phyloP scores from a whole-genome alignment of 768 basidiomycete species.

The Lanmaoa rubissima region DNA sequence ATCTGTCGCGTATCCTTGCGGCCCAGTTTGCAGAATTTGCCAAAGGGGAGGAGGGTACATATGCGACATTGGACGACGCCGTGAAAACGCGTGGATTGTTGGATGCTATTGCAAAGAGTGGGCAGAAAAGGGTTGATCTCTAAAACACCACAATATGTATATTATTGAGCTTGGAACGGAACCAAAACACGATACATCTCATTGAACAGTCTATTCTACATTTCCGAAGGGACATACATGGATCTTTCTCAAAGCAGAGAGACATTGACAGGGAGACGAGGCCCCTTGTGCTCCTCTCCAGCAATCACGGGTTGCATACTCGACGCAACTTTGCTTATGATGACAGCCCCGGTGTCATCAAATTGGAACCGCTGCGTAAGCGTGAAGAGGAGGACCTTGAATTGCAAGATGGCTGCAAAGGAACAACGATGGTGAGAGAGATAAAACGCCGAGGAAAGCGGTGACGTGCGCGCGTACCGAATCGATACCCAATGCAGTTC shows the following conservation, averaged over 20 bases:
- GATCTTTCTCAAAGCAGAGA: neutral
- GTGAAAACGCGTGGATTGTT: constrained; percentile 1
- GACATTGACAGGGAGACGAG: constrained; percentile 1
- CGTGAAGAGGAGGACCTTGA: constrained; percentile 5
- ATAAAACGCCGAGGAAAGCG: neutral
- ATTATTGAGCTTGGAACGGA: too few species aligned
- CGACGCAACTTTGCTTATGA: neutral
- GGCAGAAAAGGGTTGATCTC: neutral
- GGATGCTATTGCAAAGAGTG: neutral
- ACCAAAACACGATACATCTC: neutral
- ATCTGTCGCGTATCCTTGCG: neutral
- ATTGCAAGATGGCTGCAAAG: constrained; percentile 2
- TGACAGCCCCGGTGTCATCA: neutral
- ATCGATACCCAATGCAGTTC: constrained; percentile 8
- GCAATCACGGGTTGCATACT: constrained; percentile 9
- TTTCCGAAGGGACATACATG: neutral
- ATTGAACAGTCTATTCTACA: neutral
- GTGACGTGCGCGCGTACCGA: neutral
- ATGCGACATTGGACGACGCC: constrained; percentile 1
- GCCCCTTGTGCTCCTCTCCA: constrained; percentile 2
- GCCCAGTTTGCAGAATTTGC: neutral
- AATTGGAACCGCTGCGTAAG: neutral
- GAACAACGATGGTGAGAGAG: neutral
- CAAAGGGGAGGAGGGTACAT: neutral
- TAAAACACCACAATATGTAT: neutral